phyloP scores from a whole-genome alignment of 495 filamentous ascomycete genomes.

The Trichocladium antarcticum region DNA sequence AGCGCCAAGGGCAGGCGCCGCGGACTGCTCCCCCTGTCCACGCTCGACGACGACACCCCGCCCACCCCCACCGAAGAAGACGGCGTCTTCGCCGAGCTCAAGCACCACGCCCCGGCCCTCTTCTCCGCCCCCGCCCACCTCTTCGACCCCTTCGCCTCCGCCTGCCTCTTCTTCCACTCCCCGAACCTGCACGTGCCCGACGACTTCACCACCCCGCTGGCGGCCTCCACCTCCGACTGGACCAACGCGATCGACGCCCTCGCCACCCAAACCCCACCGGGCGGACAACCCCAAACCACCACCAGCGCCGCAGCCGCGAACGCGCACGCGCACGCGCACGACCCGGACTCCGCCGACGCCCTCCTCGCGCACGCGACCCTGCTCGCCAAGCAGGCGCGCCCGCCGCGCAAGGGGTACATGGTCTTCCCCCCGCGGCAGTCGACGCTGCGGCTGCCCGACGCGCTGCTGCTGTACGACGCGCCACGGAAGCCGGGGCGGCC shows the following conservation, averaged over 20 bases:
- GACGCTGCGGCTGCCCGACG: constrained; percentile 28
- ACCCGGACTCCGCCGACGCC: background rate
- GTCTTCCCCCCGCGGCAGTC: constrained; percentile 29
- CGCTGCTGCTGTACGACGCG: constrained; percentile 27
- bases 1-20: background rate
- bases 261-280: background rate
- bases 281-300: background rate
- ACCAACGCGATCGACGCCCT: constrained; percentile 4
- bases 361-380: background rate
- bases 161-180: constrained; percentile 43
- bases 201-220: constrained; percentile 22
- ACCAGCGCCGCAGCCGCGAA: background rate
- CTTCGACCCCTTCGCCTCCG: constrained; percentile 45
- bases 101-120: constrained; percentile 21
- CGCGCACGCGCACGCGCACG: no score
- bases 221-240: background rate
- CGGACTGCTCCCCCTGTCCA: background rate
- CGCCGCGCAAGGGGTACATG: constrained; percentile 22
- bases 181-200: constrained; percentile 30
- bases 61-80: constrained; percentile 5
- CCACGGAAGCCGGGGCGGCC: background rate
- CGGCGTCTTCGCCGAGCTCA: constrained; percentile 19
- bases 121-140: constrained; percentile 33
- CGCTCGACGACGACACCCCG: background rate
- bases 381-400: background rate